These are phyloP conservation scores for Saturnispora diversa DNA, from an alignment of 805 yeast species.

Conservation along the genomic window DNA sequence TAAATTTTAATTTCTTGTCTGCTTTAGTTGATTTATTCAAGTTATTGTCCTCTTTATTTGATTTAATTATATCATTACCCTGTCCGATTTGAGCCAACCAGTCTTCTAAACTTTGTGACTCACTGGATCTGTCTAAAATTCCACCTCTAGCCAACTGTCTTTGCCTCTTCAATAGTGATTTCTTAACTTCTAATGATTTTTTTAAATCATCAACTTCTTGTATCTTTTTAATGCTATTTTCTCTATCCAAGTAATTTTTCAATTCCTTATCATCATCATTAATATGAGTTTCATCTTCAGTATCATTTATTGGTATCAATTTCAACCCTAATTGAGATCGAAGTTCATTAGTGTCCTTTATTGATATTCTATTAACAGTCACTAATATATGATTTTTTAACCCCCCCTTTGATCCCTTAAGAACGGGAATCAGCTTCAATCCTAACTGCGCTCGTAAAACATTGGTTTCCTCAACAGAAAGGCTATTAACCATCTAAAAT, in stretches of 20 bases:
- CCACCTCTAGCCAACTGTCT: slow-evolving; percentile 22
- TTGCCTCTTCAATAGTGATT: slow-evolving; percentile 18
- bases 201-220: slow-evolving; percentile 22
- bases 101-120: slow-evolving; percentile 30
- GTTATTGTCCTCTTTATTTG: background rate
- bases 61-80: slow-evolving; percentile 7
- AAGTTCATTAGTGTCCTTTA: slow-evolving; percentile 42
- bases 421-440: slow-evolving; percentile 11
- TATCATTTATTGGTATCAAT: slow-evolving; percentile 40
- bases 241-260: slow-evolving; percentile 32
- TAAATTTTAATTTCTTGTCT: slow-evolving; percentile 3
- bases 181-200: slow-evolving; percentile 13
- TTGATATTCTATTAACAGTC: slow-evolving; percentile 23
- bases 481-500: slow-evolving; percentile 1
- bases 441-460: slow-evolving; percentile 18
- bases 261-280: slow-evolving; percentile 24
- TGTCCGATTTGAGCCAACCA: slow-evolving; percentile 26
- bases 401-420: background rate
- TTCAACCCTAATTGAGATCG: slow-evolving; percentile 38
- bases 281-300: too few species aligned
- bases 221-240: slow-evolving; percentile 28
- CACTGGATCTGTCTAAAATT: slow-evolving; percentile 21
- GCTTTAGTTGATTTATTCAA: background rate
- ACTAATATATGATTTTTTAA: too few species aligned
- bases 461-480: slow-evolving; percentile 20